phyloP scores from a whole-genome alignment of 2,329 filamentous ascomycete species.

The Fusarium tjaetaba region DNA sequence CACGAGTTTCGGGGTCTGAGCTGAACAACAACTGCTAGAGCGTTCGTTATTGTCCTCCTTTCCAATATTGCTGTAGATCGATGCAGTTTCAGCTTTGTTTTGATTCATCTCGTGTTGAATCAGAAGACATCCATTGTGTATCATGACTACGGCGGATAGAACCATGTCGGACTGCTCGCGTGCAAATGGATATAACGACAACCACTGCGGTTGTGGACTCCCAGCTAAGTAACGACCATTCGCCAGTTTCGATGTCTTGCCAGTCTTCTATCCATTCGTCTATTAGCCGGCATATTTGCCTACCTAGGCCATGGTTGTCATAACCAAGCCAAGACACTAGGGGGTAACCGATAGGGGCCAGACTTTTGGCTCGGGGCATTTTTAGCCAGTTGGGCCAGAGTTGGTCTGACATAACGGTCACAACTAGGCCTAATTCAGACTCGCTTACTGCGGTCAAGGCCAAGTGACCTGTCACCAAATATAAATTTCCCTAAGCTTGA shows the following conservation, averaged over 20 bases:
- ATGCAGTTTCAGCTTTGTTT: background rate
- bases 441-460: constrained; percentile 2
- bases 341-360: constrained; percentile 27
- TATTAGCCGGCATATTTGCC: constrained; percentile 11
- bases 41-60: background rate
- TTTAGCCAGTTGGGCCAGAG: constrained; percentile 35
- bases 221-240: background rate
- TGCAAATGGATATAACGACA: background rate
- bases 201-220: background rate
- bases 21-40: constrained; percentile 2
- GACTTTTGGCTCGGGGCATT: constrained; percentile 39
- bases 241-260: constrained; percentile 4
- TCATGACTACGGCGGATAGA: background rate
- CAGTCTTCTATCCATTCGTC: constrained; percentile 4
- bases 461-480: constrained; percentile 23
- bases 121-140: background rate
- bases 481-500: constrained; percentile 14
- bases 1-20: constrained; percentile 2
- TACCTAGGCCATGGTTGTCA: constrained; percentile 21
- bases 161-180: constrained; percentile 9
- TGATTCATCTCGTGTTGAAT: background rate
- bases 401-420: constrained; percentile 31
- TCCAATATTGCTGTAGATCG: background rate
- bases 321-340: constrained; percentile 14
- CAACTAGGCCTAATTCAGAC: constrained; percentile 26